Evolutionary conservation across 768 basidiomycete genomes (phyloP).

Genomic region (Termitomyces sp.): DNA sequence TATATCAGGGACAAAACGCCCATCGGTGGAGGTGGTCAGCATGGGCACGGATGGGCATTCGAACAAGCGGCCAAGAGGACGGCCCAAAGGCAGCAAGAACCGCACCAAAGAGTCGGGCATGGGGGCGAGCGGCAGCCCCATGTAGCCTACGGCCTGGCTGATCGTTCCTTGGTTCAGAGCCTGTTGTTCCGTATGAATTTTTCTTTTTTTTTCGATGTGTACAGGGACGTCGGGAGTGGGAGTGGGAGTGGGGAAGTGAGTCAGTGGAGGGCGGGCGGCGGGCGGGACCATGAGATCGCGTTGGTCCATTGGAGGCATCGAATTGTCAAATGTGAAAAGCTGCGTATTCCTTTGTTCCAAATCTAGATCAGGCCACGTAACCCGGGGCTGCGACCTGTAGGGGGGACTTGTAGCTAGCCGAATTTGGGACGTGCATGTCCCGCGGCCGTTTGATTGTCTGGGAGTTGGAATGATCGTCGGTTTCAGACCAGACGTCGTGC

Average conservation of each 20-base stretch:
- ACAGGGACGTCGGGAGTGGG: neutral
- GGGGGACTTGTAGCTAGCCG: neutral
- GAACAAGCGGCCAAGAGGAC: constrained; percentile 57
- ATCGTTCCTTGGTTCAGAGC: neutral
- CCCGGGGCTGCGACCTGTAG: neutral
- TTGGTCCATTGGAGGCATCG: neutral
- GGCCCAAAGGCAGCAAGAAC: constrained; percentile 74
- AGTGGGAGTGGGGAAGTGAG: neutral
- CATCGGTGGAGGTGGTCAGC: constrained; percentile 17
- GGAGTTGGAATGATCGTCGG: neutral
- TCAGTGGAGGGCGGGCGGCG: neutral
- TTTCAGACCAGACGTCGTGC: neutral
- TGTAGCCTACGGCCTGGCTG: constrained; percentile 6
- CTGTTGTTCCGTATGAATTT: neutral
- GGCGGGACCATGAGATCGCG: neutral
- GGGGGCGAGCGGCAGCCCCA: constrained; percentile 3
- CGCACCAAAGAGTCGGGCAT: constrained; percentile 19
- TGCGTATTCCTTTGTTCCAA: neutral
- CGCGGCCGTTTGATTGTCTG: neutral
- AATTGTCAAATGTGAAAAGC: neutral
- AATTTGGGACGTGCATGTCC: neutral
- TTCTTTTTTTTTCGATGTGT: neutral
- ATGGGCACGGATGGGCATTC: constrained; percentile 21
- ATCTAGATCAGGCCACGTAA: neutral
- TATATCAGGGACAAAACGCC: constrained; percentile 27